Evolutionary conservation across 2,329 filamentous ascomycete species (phyloP).

Genomic region (Ophiosphaerella korrae): DNA sequence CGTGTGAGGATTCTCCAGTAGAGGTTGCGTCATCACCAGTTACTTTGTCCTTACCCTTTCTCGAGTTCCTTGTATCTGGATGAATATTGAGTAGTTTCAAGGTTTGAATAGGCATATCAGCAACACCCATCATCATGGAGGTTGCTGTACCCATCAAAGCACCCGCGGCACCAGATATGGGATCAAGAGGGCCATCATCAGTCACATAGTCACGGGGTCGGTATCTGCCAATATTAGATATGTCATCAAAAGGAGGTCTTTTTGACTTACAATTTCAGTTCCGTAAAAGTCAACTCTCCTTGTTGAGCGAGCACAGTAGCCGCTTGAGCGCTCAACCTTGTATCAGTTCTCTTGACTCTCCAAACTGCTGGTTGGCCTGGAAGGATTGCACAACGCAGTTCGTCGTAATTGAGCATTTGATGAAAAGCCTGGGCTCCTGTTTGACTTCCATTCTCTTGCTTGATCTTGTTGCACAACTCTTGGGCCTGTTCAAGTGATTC

Average conservation of each 20-base stretch:
- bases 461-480: constrained; percentile 46
- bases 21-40: constrained; percentile 13
- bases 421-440: constrained; percentile 46
- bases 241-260: neutral
- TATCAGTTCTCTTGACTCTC: constrained; percentile 46
- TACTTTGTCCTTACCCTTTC: constrained; percentile 35
- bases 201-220: constrained; percentile 47
- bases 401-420: constrained; percentile 46
- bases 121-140: constrained; percentile 79
- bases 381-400: constrained; percentile 42
- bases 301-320: constrained; percentile 46
- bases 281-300: constrained; percentile 42
- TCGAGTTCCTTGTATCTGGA: constrained; percentile 36
- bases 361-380: constrained; percentile 44
- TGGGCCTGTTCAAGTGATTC: constrained; percentile 43
- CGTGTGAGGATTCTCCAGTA: constrained; percentile 18
- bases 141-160: constrained; percentile 84
- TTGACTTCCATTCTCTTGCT: constrained; percentile 44
- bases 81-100: constrained; percentile 56
- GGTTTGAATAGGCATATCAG: constrained; percentile 68
- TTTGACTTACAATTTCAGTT: constrained; percentile 45
- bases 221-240: constrained; percentile 30
- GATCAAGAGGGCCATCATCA: constrained; percentile 49
- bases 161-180: constrained; percentile 62
- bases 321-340: constrained; percentile 44